Base-by-base conservation (phyloP, 2,329 filamentous ascomycete species). In the Tothia fuscella region DNA sequence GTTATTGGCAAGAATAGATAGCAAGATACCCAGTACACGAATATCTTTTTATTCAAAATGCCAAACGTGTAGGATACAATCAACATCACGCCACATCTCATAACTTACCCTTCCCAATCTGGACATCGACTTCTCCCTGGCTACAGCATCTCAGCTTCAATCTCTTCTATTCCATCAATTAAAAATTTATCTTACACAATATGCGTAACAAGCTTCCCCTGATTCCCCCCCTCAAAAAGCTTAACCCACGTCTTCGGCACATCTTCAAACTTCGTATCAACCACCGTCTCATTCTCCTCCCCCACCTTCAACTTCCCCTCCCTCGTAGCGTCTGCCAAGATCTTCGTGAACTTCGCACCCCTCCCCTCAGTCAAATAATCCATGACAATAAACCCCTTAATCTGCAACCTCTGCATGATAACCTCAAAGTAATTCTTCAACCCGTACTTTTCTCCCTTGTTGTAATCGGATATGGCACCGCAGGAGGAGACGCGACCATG, bases 181-280 rank as follows among this genome's bases (percentile, higher is more conserved):
- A n/a, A n/a, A n/a, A n/a, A n/a, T n/a, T n/a, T n/a, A n/a, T n/a
- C 5, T 46, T 37, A 48, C n/a, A 43, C 45, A 32, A 60, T 46
- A 47, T 62, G 51, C 14, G 66, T 69, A 32, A 67, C 50, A 41
- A 70, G 52, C 56, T 70, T 70, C 14, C 67, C 67, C 36, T 57
- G 62, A 49, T 70, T 69, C 1, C 52, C 59, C 3, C 68, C 67
- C 9, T 59, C 52, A 45, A 70, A 71, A 48, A 71, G 49, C 56
- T 61, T 57, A 48, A 59, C 51, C 68, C 68, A 71, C 19, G 64
- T 67, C 52, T 61, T 61, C 2, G 67, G 67, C 6, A 71, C 51
- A 42, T 68, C 63, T 49, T 71, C 68, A 49, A 71, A 70, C 42
- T 52, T 55, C 0, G 62, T 60, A 29, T 62, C 56, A 3, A 71